phyloP scores from a whole-genome alignment of 2,329 filamentous ascomycete genomes.

The Beauveria rudraprayagi region DNA sequence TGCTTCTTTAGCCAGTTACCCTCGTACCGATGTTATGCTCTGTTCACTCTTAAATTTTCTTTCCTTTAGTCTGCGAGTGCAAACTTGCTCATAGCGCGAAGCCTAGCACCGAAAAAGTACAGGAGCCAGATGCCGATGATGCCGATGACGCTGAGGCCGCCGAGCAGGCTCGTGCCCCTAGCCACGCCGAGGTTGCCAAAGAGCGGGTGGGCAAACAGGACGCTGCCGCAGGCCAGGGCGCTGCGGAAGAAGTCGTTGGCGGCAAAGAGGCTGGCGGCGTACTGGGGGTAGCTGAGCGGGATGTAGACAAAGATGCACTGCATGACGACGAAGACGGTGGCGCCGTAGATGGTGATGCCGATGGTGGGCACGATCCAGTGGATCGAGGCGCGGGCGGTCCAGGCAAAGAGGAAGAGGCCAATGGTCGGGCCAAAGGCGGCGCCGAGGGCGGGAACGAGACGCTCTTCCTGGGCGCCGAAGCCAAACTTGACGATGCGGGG shows the following conservation, averaged over 20 bases:
- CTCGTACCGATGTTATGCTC: neutral
- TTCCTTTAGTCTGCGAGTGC: slow-evolving; percentile 28
- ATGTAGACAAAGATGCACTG: slow-evolving; percentile 55
- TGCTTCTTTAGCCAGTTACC: neutral
- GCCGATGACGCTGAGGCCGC: slow-evolving; percentile 43
- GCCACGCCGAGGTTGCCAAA: slow-evolving; percentile 52
- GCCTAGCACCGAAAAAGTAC: slow-evolving; percentile 46
- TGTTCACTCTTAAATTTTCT: neutral
- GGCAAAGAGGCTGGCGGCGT: slow-evolving; percentile 52
- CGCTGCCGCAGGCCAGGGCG: slow-evolving; percentile 49
- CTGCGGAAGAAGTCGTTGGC: slow-evolving; percentile 53
- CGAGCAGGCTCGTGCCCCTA: slow-evolving; percentile 48
- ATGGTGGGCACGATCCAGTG: slow-evolving; percentile 49
- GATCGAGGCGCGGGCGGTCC: slow-evolving; percentile 43
- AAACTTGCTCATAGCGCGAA: slow-evolving; percentile 52
- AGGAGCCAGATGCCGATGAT: slow-evolving; percentile 52
- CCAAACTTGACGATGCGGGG: slow-evolving; percentile 41
- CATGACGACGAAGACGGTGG: slow-evolving; percentile 45
- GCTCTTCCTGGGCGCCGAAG: slow-evolving; percentile 43
- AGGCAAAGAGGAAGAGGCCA: slow-evolving; percentile 54
- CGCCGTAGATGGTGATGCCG: slow-evolving; percentile 48
- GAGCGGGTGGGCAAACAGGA: slow-evolving; percentile 53
- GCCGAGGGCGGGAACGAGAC: slow-evolving; percentile 46
- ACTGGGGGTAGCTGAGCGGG: slow-evolving; percentile 45
- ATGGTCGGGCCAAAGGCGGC: slow-evolving; percentile 45